These are phyloP conservation scores for Monilinia polystroma DNA, from an alignment of 2,329 filamentous ascomycete species.

Conservation along the genomic window DNA sequence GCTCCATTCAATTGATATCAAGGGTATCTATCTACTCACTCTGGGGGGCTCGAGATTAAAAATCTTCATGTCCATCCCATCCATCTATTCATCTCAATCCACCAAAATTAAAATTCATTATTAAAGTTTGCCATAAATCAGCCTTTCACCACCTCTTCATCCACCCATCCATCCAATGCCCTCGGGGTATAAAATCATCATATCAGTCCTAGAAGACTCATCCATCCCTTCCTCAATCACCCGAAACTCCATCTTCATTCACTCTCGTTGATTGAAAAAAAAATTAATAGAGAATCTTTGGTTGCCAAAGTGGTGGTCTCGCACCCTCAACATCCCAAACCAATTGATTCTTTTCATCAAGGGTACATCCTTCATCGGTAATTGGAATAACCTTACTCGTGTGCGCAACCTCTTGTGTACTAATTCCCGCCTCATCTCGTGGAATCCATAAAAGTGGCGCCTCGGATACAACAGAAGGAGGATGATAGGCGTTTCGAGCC, in stretches of 20 bases:
- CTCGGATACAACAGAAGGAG: conserved; percentile 64
- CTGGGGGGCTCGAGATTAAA: not conserved
- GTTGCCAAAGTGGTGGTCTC: conserved; percentile 57
- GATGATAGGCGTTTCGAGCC: conserved; percentile 68
- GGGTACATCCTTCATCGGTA: conserved; percentile 71
- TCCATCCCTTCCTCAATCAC: no score
- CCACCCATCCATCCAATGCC: not conserved
- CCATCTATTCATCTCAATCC: no score
- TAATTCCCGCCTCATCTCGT: conserved; percentile 70
- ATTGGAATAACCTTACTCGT: conserved; percentile 71
- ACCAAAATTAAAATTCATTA: conserved; percentile 1
- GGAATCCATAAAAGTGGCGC: conserved; percentile 83
- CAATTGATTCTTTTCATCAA: conserved; percentile 69
- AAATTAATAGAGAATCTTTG: conserved; percentile 45
- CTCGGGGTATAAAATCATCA: conserved; percentile 10
- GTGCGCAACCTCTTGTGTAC: conserved; percentile 72
- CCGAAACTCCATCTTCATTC: not conserved
- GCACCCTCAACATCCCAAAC: conserved; percentile 56
- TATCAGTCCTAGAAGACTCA: not conserved
- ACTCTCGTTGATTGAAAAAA: not conserved
- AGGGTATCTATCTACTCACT: conserved; percentile 2
- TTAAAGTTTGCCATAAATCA: not conserved
- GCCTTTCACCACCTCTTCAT: not conserved
- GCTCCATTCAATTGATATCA: not conserved
- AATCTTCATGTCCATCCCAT: not conserved